phyloP scores from a whole-genome alignment of 1,284 basidiomycete species.

The Anthracocystis walkeri region DNA sequence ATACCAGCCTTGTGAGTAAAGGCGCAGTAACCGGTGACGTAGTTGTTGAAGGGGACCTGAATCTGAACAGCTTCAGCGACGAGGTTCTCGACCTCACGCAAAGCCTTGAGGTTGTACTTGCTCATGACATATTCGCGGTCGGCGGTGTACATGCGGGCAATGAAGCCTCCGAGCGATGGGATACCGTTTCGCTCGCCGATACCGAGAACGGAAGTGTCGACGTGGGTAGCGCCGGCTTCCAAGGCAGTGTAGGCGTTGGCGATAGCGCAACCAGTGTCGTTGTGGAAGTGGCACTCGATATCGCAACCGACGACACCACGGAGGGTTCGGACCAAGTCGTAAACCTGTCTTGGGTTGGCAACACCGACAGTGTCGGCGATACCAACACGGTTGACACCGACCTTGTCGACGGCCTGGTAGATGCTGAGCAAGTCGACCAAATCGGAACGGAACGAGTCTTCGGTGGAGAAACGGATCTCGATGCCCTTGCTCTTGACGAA shows the following conservation, averaged over 20 bases:
- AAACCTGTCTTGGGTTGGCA: constrained; percentile 98
- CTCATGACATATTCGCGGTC: constrained; percentile 97
- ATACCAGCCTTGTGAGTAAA: constrained; percentile 99
- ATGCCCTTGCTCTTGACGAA: constrained; percentile 99
- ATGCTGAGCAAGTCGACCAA: constrained; percentile 98
- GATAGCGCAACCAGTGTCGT: constrained; percentile 93
- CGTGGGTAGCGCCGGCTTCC: constrained; percentile 98
- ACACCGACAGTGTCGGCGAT: constrained; percentile 99
- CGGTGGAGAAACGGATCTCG: constrained; percentile 99
- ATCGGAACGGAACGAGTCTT: constrained; percentile 99
- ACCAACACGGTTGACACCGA: constrained; percentile 98
- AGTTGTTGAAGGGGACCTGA: constrained; percentile 96
- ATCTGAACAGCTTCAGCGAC: constrained; percentile 99
- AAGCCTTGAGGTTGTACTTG: constrained; percentile 98
- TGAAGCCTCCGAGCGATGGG: constrained; percentile 94
- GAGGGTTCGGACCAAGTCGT: constrained; percentile 95
- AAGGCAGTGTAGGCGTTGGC: constrained; percentile 98
- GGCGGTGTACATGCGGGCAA: constrained; percentile 86
- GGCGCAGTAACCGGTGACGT: constrained; percentile 90
- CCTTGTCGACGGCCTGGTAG: constrained; percentile 99
- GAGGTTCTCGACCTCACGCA: constrained; percentile 98
- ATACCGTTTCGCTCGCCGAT: constrained; percentile 99
- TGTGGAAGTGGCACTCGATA: constrained; percentile 98
- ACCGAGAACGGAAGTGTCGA: constrained; percentile 87
- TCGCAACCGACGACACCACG: constrained; percentile 81